A percentile compares a stretch with the other conserved stretches of the same genome.
Conservation (phyloP, 2,329 filamentous ascomycete genomes). For the Colletotrichum acutatum region DNA sequence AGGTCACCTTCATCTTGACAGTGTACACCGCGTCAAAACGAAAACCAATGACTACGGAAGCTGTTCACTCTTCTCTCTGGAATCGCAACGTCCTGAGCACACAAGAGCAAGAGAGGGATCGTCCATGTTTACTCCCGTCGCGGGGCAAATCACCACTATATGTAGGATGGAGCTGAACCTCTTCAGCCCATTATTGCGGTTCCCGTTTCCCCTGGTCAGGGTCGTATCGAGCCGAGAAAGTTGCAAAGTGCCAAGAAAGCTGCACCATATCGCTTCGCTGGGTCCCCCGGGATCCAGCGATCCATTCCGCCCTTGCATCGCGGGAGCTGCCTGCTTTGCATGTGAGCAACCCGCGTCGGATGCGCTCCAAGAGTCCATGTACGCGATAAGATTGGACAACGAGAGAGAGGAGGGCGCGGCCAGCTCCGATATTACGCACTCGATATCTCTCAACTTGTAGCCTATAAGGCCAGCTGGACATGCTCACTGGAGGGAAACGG, state of each 20-base stretch:
- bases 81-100: conserved; percentile 24
- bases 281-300: background rate
- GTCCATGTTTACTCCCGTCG: background rate
- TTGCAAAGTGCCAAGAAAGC: conserved; percentile 2
- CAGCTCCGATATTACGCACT: conserved; percentile 28
- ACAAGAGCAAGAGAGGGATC: background rate
- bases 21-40: background rate
- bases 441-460: background rate
- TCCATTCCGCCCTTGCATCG: conserved; percentile 31
- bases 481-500: conserved; percentile 23
- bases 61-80: background rate
- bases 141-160: background rate
- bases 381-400: background rate
- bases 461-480: background rate
- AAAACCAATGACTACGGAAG: background rate
- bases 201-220: background rate
- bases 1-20: conserved; percentile 45
- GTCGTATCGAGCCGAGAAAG: background rate
- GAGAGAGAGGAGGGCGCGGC: background rate
- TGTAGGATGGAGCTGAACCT: background rate
- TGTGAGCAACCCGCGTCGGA: conserved; percentile 9
- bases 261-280: background rate
- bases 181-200: background rate
- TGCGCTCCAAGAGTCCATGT: background rate
- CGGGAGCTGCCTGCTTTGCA: conserved; percentile 21